Evolutionary conservation across 306 rosid genomes (phyloP), one percentile per base, ranked within the genome.

Genomic region (Astragalus membranaceus): DNA sequence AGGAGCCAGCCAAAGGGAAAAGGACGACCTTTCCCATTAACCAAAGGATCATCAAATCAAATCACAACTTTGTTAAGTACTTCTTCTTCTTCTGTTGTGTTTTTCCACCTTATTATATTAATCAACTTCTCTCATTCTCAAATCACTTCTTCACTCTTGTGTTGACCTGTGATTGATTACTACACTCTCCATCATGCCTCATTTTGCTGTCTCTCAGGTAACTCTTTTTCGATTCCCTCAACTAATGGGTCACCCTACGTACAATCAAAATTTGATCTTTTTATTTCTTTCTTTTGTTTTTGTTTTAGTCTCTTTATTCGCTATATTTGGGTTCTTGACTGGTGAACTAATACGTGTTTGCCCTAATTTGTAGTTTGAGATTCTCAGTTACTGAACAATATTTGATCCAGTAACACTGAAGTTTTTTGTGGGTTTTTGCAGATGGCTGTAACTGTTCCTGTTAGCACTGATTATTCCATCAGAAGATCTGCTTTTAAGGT

Each of bases 401-500:
- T 64, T 81, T 72, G 33, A 72, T 60, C 17, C 11, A 60, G n/a
- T 7, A 44, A 29, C 33, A 13, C 37, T 66, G 17, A 67, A 14
- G 16, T 5, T 60, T 43, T 30, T 78, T 10, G 51, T 57, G 51
- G 51, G 39, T 51, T 75, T 70, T 41, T 53, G 76, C 79, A 82
- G 86, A 20, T 71, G 62, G 70, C 57, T 71, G 23, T 75, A 56
- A 68, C 83, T 75, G 81, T 72, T 75, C 83, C 86, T 71, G 74
- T 67, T 49, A 67, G 81, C 72, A 67, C 30, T 65, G 86, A 82
- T 79, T 71, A 78, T 29, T 61, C 83, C 64, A 64, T 72, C 67
- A 75, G 77, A 79, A 82, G 83, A 79, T 82, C 83, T 54, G 79
- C 61, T 16, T 68, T 82, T 49, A 82, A 82, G 86, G 86, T 82